These are phyloP conservation scores for Pestalotiopsis sp. DNA, from an alignment of 2,329 filamentous ascomycete species.

Conservation along the genomic window DNA sequence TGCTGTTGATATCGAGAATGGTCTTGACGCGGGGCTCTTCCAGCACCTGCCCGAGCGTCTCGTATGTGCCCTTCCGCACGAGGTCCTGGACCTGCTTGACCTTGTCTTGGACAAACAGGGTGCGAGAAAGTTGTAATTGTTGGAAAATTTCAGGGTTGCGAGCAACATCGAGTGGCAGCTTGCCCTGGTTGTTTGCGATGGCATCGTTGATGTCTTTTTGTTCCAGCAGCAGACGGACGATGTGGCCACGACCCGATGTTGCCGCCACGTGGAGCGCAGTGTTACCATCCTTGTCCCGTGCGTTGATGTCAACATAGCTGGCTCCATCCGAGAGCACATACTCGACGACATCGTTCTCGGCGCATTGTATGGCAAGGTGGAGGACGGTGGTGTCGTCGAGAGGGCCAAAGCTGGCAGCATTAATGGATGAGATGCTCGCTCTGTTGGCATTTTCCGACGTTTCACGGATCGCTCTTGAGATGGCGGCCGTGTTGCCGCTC, in stretches of 20 bases:
- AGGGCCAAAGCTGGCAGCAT: slow-evolving; percentile 42
- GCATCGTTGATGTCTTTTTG: slow-evolving; percentile 87
- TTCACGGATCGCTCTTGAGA: slow-evolving; percentile 82
- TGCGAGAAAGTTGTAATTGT: slow-evolving; percentile 86
- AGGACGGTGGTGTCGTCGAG: slow-evolving; percentile 87
- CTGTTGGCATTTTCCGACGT: slow-evolving; percentile 55
- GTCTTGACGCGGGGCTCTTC: slow-evolving; percentile 86
- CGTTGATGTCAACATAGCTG: slow-evolving; percentile 77
- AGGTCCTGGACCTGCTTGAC: slow-evolving; percentile 83
- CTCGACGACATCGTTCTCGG: slow-evolving; percentile 88
- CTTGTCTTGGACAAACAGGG: slow-evolving; percentile 86
- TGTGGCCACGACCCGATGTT: slow-evolving; percentile 74
- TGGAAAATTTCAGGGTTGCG: slow-evolving; percentile 95
- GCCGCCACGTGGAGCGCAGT: slow-evolving; percentile 90
- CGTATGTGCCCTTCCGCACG: slow-evolving; percentile 74
- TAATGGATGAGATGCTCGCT: slow-evolving; percentile 59
- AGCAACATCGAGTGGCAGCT: slow-evolving; percentile 84
- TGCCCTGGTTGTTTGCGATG: slow-evolving; percentile 80
- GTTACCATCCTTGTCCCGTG: slow-evolving; percentile 90
- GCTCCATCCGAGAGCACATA: slow-evolving; percentile 83
- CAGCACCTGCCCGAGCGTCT: slow-evolving; percentile 75
- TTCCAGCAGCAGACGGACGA: slow-evolving; percentile 84
- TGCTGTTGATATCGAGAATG: slow-evolving; percentile 88
- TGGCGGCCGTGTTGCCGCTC: slow-evolving; percentile 86
- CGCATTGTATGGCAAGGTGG: slow-evolving; percentile 93